Evolutionary conservation across 2,329 filamentous ascomycete genomes (phyloP).

Genomic region (Penicillium sp.): DNA sequence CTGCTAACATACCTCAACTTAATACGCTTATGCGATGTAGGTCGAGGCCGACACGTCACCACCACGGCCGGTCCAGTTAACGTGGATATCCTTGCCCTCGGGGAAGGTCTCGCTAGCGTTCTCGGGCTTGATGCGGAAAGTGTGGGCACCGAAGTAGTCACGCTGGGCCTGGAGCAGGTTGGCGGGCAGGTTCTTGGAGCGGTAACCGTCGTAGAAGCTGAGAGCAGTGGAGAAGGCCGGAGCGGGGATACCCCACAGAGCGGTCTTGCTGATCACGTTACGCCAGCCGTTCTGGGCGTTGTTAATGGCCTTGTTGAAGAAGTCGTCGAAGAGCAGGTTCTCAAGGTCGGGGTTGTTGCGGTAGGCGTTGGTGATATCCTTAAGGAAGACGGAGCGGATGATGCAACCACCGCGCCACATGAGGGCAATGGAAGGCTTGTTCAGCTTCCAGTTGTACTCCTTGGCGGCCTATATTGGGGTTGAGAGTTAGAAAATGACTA

Average conservation of each 20-base stretch:
- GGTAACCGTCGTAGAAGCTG: constrained; percentile 98
- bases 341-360: constrained; percentile 89
- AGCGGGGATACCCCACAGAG: constrained; percentile 90
- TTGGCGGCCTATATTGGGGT: constrained; percentile 68
- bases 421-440: constrained; percentile 99
- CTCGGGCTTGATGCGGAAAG: constrained; percentile 85
- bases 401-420: constrained; percentile 99
- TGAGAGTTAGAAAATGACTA: background rate
- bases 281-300: constrained; percentile 90
- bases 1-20: constrained; percentile 11
- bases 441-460: constrained; percentile 97
- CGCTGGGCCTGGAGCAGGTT: constrained; percentile 98
- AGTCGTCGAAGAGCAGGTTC: constrained; percentile 98
- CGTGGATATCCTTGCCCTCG: constrained; percentile 85
- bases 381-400: constrained; percentile 99
- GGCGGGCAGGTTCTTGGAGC: constrained; percentile 93
- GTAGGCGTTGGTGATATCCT: constrained; percentile 98
- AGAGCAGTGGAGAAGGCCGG: constrained; percentile 96
- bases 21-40: constrained; percentile 79
- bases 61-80: constrained; percentile 99
- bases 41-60: constrained; percentile 96
- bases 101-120: constrained; percentile 74
- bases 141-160: constrained; percentile 98
- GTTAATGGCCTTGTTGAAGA: constrained; percentile 99
- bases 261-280: constrained; percentile 86